Evolutionary conservation across 495 filamentous ascomycete species (phyloP).

Genomic region (Penicillium bovifimosum): DNA sequence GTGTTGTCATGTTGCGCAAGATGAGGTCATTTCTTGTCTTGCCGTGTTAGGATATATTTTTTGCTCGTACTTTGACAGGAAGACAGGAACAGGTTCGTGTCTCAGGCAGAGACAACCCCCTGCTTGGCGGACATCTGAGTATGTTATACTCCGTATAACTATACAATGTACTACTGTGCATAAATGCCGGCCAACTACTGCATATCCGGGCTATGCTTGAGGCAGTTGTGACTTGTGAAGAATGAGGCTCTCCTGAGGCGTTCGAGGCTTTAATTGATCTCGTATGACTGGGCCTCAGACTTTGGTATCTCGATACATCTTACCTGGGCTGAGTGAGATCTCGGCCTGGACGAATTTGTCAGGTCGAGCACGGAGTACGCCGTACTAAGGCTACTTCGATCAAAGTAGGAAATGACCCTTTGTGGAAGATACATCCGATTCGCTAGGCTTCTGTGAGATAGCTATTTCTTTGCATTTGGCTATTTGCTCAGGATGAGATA

Average conservation of each 20-base stretch:
- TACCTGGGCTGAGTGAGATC: background rate
- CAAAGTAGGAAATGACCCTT: no score
- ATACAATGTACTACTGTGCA: background rate
- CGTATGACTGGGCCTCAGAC: background rate
- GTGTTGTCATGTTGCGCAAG: constrained; percentile 1
- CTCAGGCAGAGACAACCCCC: background rate
- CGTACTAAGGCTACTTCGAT: no score
- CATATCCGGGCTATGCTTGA: background rate
- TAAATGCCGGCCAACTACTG: background rate
- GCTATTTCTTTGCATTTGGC: background rate
- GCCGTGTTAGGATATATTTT: background rate
- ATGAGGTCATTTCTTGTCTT: constrained; percentile 3
- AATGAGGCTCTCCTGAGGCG: constrained; percentile 3
- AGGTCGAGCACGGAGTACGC: background rate
- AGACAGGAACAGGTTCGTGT: background rate
- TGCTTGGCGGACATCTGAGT: background rate
- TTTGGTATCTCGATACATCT: background rate
- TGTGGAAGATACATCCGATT: background rate
- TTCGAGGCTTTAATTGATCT: background rate
- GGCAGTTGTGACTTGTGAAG: background rate
- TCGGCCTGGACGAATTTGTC: background rate
- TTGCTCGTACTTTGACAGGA: no score
- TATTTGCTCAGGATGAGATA: background rate
- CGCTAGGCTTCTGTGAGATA: background rate
- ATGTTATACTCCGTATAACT: background rate